Conservation (phyloP, 768 basidiomycete genomes). For the Favolaschia claudopus region DNA sequence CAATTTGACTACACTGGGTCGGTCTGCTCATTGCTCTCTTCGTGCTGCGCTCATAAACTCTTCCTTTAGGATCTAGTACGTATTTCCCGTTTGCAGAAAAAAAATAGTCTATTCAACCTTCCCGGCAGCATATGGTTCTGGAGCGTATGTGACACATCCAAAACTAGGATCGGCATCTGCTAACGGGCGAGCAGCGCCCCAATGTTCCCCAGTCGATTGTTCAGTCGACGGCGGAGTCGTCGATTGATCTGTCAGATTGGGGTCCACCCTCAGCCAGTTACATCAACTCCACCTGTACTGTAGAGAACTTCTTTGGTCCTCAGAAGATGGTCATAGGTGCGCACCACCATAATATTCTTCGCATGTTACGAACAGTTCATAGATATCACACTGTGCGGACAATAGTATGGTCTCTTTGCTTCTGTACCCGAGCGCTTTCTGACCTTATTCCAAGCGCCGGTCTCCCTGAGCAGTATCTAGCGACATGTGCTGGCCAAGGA, state of each 20-base stretch:
- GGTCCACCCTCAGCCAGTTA: slow-evolving; percentile 54
- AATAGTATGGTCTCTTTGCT: slow-evolving; percentile 41
- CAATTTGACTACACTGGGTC: slow-evolving; percentile 65
- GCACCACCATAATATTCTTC: not conserved
- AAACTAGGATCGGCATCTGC: not conserved
- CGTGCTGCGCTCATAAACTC: not conserved
- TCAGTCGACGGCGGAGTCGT: slow-evolving; percentile 42
- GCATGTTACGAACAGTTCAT: slow-evolving; percentile 24
- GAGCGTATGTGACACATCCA: slow-evolving; percentile 42
- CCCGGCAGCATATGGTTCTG: slow-evolving; percentile 49
- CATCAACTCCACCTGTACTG: slow-evolving; percentile 47
- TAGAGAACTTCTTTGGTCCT: slow-evolving; percentile 50
- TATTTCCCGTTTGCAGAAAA: not conserved
- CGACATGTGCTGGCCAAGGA: slow-evolving; percentile 39
- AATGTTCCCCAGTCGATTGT: slow-evolving; percentile 49
- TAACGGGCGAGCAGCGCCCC: slow-evolving; percentile 42
- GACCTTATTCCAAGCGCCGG: slow-evolving; percentile 53
- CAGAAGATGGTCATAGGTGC: slow-evolving; percentile 48
- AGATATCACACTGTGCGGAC: slow-evolving; percentile 63
- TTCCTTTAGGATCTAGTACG: slow-evolving; percentile 26
- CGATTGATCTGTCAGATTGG: slow-evolving; percentile 49
- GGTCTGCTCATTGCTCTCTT: not conserved
- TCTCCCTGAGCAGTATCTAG: slow-evolving; percentile 31
- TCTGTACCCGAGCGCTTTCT: not conserved
- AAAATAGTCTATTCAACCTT: not conserved